Conservation (phyloP, 2,329 filamentous ascomycete species). For the Aspergillus flavus region DNA sequence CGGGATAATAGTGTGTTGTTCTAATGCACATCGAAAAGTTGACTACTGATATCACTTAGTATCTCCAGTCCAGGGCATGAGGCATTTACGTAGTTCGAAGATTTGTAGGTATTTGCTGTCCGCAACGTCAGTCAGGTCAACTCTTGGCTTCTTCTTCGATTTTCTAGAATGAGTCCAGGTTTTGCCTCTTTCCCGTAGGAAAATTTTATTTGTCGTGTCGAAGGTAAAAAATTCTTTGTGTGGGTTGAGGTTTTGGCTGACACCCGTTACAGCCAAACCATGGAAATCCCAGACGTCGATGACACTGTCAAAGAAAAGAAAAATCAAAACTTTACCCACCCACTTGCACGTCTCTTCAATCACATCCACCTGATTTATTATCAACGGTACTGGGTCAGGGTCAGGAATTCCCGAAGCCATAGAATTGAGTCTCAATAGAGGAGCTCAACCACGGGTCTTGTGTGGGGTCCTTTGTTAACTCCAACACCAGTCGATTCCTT, state of each 20-base stretch:
- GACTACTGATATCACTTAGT: background rate
- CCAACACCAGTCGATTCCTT: background rate
- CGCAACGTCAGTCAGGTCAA: background rate
- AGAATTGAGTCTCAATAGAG: background rate
- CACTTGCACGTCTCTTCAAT: background rate
- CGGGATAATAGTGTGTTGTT: conserved; percentile 2
- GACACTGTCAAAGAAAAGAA: background rate
- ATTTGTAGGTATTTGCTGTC: background rate
- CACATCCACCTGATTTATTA: background rate
- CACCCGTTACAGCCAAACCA: background rate
- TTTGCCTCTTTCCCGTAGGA: background rate
- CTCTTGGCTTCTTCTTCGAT: background rate
- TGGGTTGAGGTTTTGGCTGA: no score
- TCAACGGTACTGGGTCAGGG: conserved; percentile 1
- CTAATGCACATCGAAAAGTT: background rate
- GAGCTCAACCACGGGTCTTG: conserved; percentile 2
- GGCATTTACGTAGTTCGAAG: background rate
- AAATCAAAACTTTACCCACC: background rate
- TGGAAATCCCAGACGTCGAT: background rate
- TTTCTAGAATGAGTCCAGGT: background rate
- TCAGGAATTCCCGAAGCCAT: conserved; percentile 2
- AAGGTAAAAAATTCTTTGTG: background rate
- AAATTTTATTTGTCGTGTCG: background rate
- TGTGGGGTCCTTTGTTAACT: background rate
- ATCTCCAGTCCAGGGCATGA: background rate